Conservation (phyloP, 2,329 filamentous ascomycete genomes). For the Talaromyces rugulosus region DNA sequence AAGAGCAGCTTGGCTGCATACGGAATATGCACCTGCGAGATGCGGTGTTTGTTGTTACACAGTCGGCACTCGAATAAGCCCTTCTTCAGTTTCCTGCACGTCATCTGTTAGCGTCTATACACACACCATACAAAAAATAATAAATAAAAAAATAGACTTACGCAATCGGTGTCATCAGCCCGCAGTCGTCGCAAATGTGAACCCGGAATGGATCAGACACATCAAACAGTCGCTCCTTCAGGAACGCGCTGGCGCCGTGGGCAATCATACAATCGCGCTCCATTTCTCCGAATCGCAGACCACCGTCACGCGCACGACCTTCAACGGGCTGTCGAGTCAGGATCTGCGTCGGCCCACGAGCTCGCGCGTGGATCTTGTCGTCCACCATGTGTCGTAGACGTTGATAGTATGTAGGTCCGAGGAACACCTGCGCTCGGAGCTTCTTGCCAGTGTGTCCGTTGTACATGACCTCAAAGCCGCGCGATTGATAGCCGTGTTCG, state of each 20-base stretch:
- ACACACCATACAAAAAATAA: constrained; percentile 20
- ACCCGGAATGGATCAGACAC: constrained; percentile 97
- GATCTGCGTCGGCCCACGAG: constrained; percentile 93
- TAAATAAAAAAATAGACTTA: constrained; percentile 58
- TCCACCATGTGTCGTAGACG: constrained; percentile 99
- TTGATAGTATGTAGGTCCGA: constrained; percentile 98
- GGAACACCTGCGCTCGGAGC: constrained; percentile 88
- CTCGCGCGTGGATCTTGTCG: constrained; percentile 99
- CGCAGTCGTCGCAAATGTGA: constrained; percentile 97
- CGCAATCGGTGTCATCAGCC: constrained; percentile 98
- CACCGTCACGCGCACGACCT: constrained; percentile 95
- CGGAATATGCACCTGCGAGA: constrained; percentile 95
- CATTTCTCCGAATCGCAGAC: constrained; percentile 99
- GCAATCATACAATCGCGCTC: constrained; percentile 99
- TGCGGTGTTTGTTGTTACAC: constrained; percentile 98
- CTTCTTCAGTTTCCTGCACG: constrained; percentile 77
- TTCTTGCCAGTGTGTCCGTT: constrained; percentile 96
- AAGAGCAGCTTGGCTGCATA: constrained; percentile 97
- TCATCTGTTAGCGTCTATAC: not conserved
- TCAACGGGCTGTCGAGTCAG: constrained; percentile 96
- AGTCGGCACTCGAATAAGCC: constrained; percentile 94
- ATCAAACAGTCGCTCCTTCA: constrained; percentile 96
- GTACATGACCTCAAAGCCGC: constrained; percentile 98
- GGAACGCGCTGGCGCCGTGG: constrained; percentile 93
- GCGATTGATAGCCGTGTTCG: constrained; percentile 89